phyloP scores from a whole-genome alignment of 805 yeast genomes.

The Wilhelminamyces savonicus region DNA sequence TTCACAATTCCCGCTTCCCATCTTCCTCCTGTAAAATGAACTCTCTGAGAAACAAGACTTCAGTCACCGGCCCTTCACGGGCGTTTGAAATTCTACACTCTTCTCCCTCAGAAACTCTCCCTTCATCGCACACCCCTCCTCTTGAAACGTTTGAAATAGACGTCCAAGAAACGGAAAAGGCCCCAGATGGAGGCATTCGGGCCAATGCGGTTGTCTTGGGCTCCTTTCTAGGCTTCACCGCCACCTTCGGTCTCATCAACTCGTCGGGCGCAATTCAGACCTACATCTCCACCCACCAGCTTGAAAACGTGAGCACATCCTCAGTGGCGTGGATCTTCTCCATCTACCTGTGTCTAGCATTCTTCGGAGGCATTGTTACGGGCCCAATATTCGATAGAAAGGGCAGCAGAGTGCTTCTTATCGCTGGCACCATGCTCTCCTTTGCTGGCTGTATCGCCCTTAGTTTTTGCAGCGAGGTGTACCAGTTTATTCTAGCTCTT shows the following conservation, averaged over 20 bases:
- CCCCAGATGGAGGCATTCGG: conserved; percentile 54
- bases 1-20: no score
- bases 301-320: conserved; percentile 38
- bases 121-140: no score
- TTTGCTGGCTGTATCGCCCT: conserved; percentile 49
- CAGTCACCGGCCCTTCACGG: no score
- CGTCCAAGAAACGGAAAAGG: conserved; percentile 8
- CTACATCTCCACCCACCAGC: conserved; percentile 50
- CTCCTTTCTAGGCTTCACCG: conserved; percentile 48
- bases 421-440: conserved; percentile 24
- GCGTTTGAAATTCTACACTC: no score
- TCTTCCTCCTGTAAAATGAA: no score
- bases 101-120: no score
- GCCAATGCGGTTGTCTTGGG: conserved; percentile 58
- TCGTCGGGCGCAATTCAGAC: conserved; percentile 59
- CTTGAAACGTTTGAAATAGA: no score
- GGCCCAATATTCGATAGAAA: conserved; percentile 61
- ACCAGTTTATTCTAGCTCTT: conserved; percentile 58
- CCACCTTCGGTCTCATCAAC: conserved; percentile 52
- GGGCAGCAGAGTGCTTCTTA: conserved; percentile 45
- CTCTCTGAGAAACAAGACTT: no score
- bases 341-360: conserved; percentile 43
- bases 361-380: conserved; percentile 42
- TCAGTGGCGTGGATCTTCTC: conserved; percentile 63
- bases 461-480: conserved; percentile 46